These are phyloP conservation scores for Lathyrus tuberosus DNA, from an alignment of 306 rosid species.

Conservation along the genomic window DNA sequence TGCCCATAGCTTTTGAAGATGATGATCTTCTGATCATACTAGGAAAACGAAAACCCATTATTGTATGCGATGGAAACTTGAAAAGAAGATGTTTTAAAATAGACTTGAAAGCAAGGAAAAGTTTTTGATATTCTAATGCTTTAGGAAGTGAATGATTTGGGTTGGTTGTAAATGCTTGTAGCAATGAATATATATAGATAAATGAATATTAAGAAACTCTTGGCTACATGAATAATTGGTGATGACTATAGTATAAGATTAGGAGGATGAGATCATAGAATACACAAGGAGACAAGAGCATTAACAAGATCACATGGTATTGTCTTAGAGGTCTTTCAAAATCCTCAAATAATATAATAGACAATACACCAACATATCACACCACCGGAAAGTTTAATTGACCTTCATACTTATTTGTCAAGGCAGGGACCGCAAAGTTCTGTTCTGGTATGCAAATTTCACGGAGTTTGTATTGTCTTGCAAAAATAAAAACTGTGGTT, in stretches of 20 bases:
- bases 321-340: constrained; percentile 31
- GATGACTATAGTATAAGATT: neutral
- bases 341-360: constrained; percentile 7
- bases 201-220: neutral
- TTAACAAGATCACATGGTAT: constrained; percentile 38
- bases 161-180: neutral
- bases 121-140: constrained; percentile 1
- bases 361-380: constrained; percentile 1
- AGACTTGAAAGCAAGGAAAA: no score
- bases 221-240: constrained; percentile 10
- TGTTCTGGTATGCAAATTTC: neutral
- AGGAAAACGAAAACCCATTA: constrained; percentile 40
- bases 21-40: constrained; percentile 6
- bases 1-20: neutral
- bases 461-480: neutral
- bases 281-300: neutral
- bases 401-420: neutral
- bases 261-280: neutral
- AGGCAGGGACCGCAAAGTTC: constrained; percentile 1
- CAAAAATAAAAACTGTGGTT: neutral
- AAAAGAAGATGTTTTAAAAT: no score
- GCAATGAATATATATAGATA: neutral
- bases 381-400: neutral
- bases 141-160: constrained; percentile 9
- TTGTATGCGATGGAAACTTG: no score